Evolutionary conservation across 2,329 filamentous ascomycete species (phyloP), one percentile per base, ranked within the genome.

Genomic region (Xylaria sp.): DNA sequence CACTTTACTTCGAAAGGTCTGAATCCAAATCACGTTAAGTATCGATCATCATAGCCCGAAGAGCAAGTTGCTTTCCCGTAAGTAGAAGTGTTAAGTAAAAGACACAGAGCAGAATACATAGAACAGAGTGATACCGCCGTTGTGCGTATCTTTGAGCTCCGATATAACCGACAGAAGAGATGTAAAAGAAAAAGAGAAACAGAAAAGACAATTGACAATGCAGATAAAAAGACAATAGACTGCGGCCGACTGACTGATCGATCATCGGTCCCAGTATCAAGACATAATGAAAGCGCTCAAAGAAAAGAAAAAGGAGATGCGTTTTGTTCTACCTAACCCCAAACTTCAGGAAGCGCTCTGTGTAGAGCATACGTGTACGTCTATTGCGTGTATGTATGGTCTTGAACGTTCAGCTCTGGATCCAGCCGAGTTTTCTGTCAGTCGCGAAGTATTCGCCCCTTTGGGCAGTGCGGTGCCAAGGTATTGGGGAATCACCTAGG

Each of bases 201-300:
- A 8, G 8, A 37, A 37, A 37, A 37, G 34, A 28, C 10, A 37
- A 37, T 37, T 37, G 34, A 25, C 13, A n/a, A 18, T 55, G 25
- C 20, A 41, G 18, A 23, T 18, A 20, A 20, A 20, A 31, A 15
- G 41, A 50, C 9, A 41, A 37, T 34, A 18, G 28, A 39, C 18
- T 65, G 37, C 44, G 15, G 58, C 51, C 31, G 55, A 37, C 44
- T 46, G 9, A 65, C 51, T 23, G 55, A 37, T 44, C 54, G 9
- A 46, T 15, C 37, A 15, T 13, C 8, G 3, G 20, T 3, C 28
- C 15, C 51, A 13, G 52, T 57, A 57, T 51, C 31, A 15, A 41
- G 20, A 48, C 15, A n/a, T 18, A 10, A 41, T 12, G 39, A 41
- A 13, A 28, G 10, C n/a, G 13, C 20, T 57, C 9, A 15, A 41